A percentile compares a stretch with the other conserved stretches of the same genome.
These are phyloP conservation scores for Debaryomycetaceae sp. DNA, from an alignment of 1,139 yeast genomes.

Conservation along the genomic window DNA sequence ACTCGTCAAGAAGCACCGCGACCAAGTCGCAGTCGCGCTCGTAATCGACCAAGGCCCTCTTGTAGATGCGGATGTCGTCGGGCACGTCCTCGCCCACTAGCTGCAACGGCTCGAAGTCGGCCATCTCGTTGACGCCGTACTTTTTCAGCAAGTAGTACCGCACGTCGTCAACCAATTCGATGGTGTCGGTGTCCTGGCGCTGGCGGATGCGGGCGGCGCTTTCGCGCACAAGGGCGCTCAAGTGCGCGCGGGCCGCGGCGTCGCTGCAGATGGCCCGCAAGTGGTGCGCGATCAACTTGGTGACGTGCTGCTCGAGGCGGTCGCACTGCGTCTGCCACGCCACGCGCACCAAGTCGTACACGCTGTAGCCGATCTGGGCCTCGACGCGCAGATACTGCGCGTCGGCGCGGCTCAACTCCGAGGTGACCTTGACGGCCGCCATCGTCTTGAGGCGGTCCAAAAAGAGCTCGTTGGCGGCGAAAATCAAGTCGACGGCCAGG, in stretches of 20 bases:
- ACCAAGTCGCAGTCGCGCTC: constrained; percentile 37
- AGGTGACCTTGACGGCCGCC: constrained; percentile 59
- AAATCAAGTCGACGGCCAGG: constrained; percentile 50
- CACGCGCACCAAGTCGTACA: constrained; percentile 55
- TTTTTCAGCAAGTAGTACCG: constrained; percentile 57
- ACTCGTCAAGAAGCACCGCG: constrained; percentile 37
- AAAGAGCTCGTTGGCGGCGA: constrained; percentile 58
- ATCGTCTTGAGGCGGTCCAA: constrained; percentile 61
- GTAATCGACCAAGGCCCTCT: constrained; percentile 21
- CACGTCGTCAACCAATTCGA: constrained; percentile 75
- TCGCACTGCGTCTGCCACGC: constrained; percentile 69
- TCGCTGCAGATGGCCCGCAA: constrained; percentile 33
- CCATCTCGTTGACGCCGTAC: constrained; percentile 31
- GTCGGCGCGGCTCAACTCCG: constrained; percentile 13
- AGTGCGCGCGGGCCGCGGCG: constrained; percentile 19
- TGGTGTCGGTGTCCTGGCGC: constrained; percentile 73
- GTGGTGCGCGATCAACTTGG: constrained; percentile 53
- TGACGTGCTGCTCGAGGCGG: constrained; percentile 60
- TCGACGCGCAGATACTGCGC: constrained; percentile 3
- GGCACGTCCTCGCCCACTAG: constrained; percentile 11
- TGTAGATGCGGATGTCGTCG: constrained; percentile 29
- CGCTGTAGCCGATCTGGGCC: constrained; percentile 26
- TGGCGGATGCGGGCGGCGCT: constrained; percentile 56
- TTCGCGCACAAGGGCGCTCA: constrained; percentile 24
- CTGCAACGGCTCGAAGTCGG: constrained; percentile 24